phyloP scores from a whole-genome alignment of 768 basidiomycete species.

The Chalciporus chontae region DNA sequence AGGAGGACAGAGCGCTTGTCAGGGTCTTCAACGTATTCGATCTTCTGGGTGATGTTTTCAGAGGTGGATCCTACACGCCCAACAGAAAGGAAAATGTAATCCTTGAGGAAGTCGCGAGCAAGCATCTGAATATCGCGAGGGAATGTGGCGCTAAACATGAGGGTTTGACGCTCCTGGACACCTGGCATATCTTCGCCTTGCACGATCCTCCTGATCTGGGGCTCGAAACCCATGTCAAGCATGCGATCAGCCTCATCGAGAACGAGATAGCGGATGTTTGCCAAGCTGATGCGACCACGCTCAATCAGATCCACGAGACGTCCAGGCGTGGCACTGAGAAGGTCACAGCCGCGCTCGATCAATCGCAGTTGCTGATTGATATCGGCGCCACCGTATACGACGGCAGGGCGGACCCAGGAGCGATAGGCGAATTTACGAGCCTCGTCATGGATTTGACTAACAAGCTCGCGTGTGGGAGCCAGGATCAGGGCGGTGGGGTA shows the following conservation, averaged over 20 bases:
- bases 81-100: conserved; percentile 98
- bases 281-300: conserved; percentile 92
- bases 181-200: conserved; percentile 99
- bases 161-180: conserved; percentile 85
- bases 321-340: conserved; percentile 94
- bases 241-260: conserved; percentile 99
- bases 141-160: conserved; percentile 99
- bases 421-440: conserved; percentile 99
- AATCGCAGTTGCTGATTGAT: conserved; percentile 91
- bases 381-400: conserved; percentile 98
- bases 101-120: conserved; percentile 93
- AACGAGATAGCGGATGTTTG: conserved; percentile 96
- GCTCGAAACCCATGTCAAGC: conserved; percentile 99
- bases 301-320: conserved; percentile 98
- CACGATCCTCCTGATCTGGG: conserved; percentile 96
- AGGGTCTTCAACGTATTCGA: conserved; percentile 95
- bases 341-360: conserved; percentile 95
- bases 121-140: conserved; percentile 98
- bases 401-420: conserved; percentile 98
- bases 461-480: conserved; percentile 97
- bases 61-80: conserved; percentile 98
- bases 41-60: conserved; percentile 99
- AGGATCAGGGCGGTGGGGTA: conserved; percentile 97
- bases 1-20: conserved; percentile 97
- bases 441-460: conserved; percentile 99